phyloP scores from a whole-genome alignment of 768 basidiomycete species.

The Hemileccinum rubropunctum region DNA sequence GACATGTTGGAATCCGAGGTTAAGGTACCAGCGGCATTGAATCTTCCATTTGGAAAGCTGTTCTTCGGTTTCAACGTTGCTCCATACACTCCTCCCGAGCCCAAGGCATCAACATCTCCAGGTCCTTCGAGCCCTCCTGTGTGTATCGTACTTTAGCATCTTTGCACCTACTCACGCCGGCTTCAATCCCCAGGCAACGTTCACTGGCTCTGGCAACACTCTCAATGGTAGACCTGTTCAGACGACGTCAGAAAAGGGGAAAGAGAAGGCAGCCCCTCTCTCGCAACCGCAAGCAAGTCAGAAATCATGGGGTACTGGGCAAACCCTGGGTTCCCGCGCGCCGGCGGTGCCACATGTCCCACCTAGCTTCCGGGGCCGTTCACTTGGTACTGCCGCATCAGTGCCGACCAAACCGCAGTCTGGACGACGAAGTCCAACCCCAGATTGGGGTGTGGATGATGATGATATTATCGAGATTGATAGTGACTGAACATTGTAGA shows the following conservation, averaged over 20 bases:
- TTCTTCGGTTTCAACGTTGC: conserved; percentile 94
- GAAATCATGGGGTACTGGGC: conserved; percentile 47
- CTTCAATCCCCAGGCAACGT: conserved; percentile 38
- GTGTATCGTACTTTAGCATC: conserved; percentile 10
- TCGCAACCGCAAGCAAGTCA: conserved; percentile 30
- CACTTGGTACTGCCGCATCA: conserved; percentile 46
- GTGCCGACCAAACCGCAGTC: conserved; percentile 39
- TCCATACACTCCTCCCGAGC: conserved; percentile 57
- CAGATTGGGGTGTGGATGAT: conserved; percentile 82
- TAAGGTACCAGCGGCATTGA: conserved; percentile 86
- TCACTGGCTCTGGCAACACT: conserved; percentile 65
- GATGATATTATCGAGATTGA: conserved; percentile 85
- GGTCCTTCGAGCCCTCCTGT: conserved; percentile 30
- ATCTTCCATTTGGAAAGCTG: conserved; percentile 88
- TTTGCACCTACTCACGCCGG: background rate
- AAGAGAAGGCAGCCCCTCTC: conserved; percentile 44
- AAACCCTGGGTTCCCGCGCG: conserved; percentile 43
- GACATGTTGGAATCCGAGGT: conserved; percentile 67
- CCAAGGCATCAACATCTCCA: conserved; percentile 24
- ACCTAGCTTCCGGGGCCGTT: conserved; percentile 32
- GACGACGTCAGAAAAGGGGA: conserved; percentile 46
- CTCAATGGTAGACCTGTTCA: conserved; percentile 52
- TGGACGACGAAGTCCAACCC: conserved; percentile 59
- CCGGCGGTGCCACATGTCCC: conserved; percentile 26
- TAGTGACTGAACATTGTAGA: conserved; percentile 52